phyloP scores from a whole-genome alignment of 2,329 filamentous ascomycete species.

The Fusarium fracticaudum region DNA sequence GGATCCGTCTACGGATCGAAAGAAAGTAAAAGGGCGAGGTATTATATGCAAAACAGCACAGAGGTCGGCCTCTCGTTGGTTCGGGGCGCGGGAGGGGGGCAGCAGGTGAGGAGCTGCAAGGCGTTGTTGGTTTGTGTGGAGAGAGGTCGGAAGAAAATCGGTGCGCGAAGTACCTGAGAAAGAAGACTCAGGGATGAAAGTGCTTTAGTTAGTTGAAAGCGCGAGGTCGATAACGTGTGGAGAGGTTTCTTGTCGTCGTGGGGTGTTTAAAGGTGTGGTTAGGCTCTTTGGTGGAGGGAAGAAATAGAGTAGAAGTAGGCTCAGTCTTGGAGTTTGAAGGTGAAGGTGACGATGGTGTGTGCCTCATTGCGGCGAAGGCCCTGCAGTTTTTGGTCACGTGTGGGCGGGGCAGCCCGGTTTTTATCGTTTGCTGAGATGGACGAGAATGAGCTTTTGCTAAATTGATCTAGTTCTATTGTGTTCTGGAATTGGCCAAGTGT shows the following conservation, averaged over 20 bases:
- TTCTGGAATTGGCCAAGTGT: constrained; percentile 13
- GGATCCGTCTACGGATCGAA: constrained; percentile 41
- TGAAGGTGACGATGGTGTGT: constrained; percentile 44
- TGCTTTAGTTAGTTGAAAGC: constrained; percentile 25
- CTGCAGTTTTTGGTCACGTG: constrained; percentile 47
- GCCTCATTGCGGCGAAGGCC: constrained; percentile 40
- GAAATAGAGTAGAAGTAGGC: constrained; percentile 41
- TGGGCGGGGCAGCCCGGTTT: constrained; percentile 44
- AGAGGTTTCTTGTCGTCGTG: constrained; percentile 28
- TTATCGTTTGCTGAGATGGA: constrained; percentile 7
- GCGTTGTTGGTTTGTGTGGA: constrained; percentile 21
- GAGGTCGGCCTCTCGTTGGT: constrained; percentile 27
- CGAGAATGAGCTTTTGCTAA: neutral
- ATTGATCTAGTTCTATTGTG: neutral
- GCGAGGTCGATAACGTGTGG: constrained; percentile 28
- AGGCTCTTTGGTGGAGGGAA: constrained; percentile 36
- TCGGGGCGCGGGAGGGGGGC: constrained; percentile 10
- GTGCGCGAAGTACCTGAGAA: constrained; percentile 30
- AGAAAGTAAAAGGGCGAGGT: constrained; percentile 26
- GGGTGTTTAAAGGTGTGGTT: constrained; percentile 19
- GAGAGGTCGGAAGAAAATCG: constrained; percentile 26
- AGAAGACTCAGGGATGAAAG: constrained; percentile 22
- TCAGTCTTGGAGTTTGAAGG: constrained; percentile 42
- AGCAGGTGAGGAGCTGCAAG: constrained; percentile 37
- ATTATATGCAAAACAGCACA: constrained; percentile 39